phyloP scores from a whole-genome alignment of 2,329 filamentous ascomycete species.

The Talaromyces sp. region DNA sequence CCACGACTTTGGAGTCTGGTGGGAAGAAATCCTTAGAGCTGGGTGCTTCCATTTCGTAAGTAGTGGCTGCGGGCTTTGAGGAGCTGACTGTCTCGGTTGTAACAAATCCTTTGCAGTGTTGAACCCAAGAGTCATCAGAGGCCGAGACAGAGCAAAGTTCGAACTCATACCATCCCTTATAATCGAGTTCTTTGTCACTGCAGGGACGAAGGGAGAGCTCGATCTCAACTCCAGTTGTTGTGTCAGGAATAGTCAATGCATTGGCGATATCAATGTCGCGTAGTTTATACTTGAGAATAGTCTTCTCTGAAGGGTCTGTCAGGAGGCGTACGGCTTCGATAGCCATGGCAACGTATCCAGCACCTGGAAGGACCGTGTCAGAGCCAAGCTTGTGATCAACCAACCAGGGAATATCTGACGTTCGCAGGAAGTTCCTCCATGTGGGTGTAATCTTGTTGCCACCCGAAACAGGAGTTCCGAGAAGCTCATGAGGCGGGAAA shows the following conservation, averaged over 20 bases:
- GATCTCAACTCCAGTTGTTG: background rate
- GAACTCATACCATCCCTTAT: background rate
- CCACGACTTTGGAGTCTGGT: no score
- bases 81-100: background rate
- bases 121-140: background rate
- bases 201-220: background rate
- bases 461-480: no score
- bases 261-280: no score
- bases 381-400: no score
- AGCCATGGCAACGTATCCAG: conserved; percentile 21
- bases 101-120: background rate
- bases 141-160: background rate
- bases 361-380: conserved; percentile 12
- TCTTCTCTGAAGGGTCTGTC: conserved; percentile 33
- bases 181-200: background rate
- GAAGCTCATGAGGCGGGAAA: no score
- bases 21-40: no score
- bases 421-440: no score
- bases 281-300: conserved; percentile 21
- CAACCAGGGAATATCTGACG: no score
- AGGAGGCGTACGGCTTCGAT: background rate
- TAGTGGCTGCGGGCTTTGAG: no score
- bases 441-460: conserved; percentile 17
- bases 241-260: conserved; percentile 34
- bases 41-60: no score